Evolutionary conservation across 2,329 filamentous ascomycete species (phyloP).

Genomic region (Diplocarpon rosae): DNA sequence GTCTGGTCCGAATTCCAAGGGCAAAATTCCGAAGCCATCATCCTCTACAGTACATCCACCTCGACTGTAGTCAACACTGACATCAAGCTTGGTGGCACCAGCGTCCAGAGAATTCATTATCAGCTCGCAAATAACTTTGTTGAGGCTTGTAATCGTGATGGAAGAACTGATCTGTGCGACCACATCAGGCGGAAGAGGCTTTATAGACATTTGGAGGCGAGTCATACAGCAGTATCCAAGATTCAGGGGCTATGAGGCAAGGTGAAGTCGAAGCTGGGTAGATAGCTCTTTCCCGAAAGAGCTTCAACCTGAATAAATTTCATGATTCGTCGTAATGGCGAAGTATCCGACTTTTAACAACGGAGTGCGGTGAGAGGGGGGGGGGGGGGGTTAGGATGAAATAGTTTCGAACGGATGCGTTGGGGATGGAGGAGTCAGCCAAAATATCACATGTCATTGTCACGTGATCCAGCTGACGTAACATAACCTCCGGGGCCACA

Average conservation of each 20-base stretch:
- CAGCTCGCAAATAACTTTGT: conserved; percentile 59
- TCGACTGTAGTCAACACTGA: conserved; percentile 62
- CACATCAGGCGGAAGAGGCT: conserved; percentile 57
- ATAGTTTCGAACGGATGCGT: too few species aligned
- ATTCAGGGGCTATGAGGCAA: not conserved
- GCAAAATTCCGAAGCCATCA: conserved; percentile 67
- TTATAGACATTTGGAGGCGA: conserved; percentile 42
- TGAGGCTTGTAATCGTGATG: conserved; percentile 63
- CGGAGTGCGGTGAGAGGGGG: too few species aligned
- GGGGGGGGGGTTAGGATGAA: too few species aligned
- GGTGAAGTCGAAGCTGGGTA: not conserved
- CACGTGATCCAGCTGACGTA: too few species aligned
- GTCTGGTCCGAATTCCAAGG: conserved; percentile 56
- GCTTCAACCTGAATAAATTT: not conserved
- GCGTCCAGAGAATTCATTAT: conserved; percentile 82
- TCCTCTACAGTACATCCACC: conserved; percentile 77
- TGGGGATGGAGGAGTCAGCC: too few species aligned
- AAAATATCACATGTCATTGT: too few species aligned
- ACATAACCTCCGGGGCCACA: too few species aligned
- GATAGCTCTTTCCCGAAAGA: conserved; percentile 9
- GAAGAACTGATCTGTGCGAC: conserved; percentile 78
- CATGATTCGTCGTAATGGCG: too few species aligned
- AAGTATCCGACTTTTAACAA: too few species aligned
- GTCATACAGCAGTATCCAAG: not conserved
- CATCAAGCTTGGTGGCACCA: conserved; percentile 52